These are phyloP conservation scores for Quercus parvula DNA, from an alignment of 306 rosid species.

Conservation along the genomic window DNA sequence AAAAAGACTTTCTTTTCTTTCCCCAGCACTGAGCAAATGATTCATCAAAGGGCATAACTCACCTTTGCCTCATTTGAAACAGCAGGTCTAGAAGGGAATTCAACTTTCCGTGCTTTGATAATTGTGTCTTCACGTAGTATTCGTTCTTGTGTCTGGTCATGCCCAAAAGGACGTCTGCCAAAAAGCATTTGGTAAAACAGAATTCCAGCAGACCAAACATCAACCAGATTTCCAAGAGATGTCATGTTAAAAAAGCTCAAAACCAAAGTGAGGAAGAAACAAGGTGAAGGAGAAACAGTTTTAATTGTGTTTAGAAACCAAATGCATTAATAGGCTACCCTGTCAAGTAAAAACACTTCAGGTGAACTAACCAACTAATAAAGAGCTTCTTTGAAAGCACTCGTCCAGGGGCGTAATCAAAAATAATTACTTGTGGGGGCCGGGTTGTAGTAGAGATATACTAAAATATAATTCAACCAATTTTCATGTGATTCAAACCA, in stretches of 20 bases:
- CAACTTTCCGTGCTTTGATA: conserved; percentile 94
- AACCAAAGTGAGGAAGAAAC: background rate
- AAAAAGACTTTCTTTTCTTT: background rate
- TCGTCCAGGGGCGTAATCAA: no score
- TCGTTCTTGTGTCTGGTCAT: conserved; percentile 92
- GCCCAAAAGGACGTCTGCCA: conserved; percentile 96
- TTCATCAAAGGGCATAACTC: conserved; percentile 22
- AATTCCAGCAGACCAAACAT: conserved; percentile 97
- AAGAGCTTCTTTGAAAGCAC: background rate
- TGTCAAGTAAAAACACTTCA: background rate
- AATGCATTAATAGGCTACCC: background rate
- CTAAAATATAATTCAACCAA: no score
- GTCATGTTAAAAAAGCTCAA: conserved; percentile 13
- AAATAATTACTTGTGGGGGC: no score
- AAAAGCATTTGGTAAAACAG: conserved; percentile 93
- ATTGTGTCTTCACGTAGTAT: conserved; percentile 98
- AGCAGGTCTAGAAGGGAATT: conserved; percentile 84
- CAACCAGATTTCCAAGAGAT: conserved; percentile 63
- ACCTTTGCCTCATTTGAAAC: conserved; percentile 97
- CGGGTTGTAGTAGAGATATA: no score
- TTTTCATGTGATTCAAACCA: no score
- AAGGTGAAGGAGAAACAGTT: background rate
- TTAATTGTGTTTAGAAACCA: conserved; percentile 8
- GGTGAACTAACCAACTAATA: background rate
- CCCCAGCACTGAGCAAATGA: background rate